phyloP scores from a whole-genome alignment of 352 stramenopile species.

The Globisporangium nodosum region DNA sequence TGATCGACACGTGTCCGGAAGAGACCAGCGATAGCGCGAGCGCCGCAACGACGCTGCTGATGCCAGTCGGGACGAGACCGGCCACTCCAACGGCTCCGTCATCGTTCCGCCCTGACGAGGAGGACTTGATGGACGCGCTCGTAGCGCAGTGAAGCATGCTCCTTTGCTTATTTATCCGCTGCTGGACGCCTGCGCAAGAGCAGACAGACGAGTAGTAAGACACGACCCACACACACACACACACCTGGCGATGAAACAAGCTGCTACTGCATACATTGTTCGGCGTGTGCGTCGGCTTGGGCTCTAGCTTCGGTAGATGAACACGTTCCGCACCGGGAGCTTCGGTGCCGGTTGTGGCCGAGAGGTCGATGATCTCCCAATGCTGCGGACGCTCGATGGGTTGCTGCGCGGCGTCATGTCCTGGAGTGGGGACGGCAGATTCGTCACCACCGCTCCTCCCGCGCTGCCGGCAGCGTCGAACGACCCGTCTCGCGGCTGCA shows the following conservation, averaged over 20 bases:
- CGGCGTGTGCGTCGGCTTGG: not conserved
- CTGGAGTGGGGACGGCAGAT: not conserved
- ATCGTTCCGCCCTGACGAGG: slow-evolving; percentile 3
- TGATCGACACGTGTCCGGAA: slow-evolving; percentile 55
- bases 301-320: slow-evolving; percentile 16
- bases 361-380: slow-evolving; percentile 2
- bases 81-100: not conserved
- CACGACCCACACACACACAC: not conserved
- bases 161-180: not conserved
- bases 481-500: slow-evolving; percentile 3
- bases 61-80: not conserved
- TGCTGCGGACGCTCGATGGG: slow-evolving; percentile 10
- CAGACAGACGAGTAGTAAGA: not conserved
- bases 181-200: not conserved
- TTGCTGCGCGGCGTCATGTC: slow-evolving; percentile 7
- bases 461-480: not conserved
- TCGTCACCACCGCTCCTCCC: not conserved
- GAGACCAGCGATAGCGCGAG: not conserved
- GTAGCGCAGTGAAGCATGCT: not conserved
- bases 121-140: slow-evolving; percentile 7
- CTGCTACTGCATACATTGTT: not conserved
- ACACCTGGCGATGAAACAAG: not conserved
- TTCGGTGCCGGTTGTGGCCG: slow-evolving; percentile 8
- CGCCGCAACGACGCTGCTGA: not conserved
- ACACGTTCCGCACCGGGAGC: slow-evolving; percentile 16